Base-by-base conservation (phyloP, 805 yeast species). In the Suhomyces faveliae region DNA sequence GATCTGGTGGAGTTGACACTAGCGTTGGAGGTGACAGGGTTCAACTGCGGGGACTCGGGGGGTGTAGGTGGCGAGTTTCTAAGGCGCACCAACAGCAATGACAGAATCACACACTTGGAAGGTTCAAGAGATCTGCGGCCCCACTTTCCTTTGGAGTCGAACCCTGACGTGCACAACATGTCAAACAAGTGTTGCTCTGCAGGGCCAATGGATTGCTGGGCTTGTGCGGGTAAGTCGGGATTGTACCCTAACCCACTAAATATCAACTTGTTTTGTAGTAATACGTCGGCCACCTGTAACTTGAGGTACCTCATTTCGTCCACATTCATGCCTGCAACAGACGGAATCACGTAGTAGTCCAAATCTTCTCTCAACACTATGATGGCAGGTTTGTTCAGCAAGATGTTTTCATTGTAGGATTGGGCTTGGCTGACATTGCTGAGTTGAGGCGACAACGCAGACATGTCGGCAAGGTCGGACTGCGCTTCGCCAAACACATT, bases 121-220 rank as follows among this genome's bases (percentile, higher is more conserved):
- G 95, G 92, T 62, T 91, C 97, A 56, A 85, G 76, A n/a, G 88
- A 81, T 52, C 99, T 76, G 60, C 83, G 84, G 3, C 96, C 97
- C 99, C 99, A 94, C 12, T 65, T 57, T 24, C 87, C 89, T 17
- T 73, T 73, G 10, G 77, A 67, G 3, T 71, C 66, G 54, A 90
- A 88, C 1, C 99, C 99, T 0, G 96, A 85, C 0, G 92, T 77
- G 59, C 97, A 90, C 46, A 94, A 77, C 99, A 94, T 94, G 53
- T 90, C 97, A 70, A 89, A 79, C 40, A 94, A 75, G 66, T 92
- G 98, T 66, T 87, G 92, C 65, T 94, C 99, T 0, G 99, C 98
- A 12, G 96, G 85, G 6, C 90, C 91, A 51, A 87, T 66, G 29
- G 71, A 72, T 55, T 80, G 82, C 2, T 74, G 76, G 1, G 74